Evolutionary conservation across 192 early-diverging fungal genomes (phyloP), one percentile per base, ranked within the genome.

Genomic region (Backusella sp.): DNA sequence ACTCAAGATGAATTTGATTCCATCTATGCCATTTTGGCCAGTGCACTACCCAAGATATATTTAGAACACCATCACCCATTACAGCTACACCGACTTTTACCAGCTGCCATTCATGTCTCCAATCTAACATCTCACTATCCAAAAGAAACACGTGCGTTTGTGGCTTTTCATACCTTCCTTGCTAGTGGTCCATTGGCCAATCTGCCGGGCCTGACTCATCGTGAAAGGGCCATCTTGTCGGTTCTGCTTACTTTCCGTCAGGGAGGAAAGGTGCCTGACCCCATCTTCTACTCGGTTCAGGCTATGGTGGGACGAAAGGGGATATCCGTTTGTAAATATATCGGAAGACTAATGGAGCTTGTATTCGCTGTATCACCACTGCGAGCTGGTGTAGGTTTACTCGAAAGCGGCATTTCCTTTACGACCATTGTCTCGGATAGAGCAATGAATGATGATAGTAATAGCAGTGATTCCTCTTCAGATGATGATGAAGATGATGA

Each of bases 101-200:
- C 88, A 0, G 70, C 78, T n/a, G 70, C 83, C 36, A 76, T 89
- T 9, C 21, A 82, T 65, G 80, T 89, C 35, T 72, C 86, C 69
- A 83, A 86, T 70, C 74, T 83, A n/a, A 83, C 79, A n/a, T 82
- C 84, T n/a, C 76, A 85, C 8, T 70, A 83, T 59, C 85, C 84
- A 17, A 87, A 87, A 41, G 88, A 89, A 75, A 79, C 88, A 26
- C 66, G 88, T 34, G 85, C 88, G 4, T 79, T 84, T 26, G 75
- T 79, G 1, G 83, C 85, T 21, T 86, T 85, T 73, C 81, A 86
- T 52, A 78, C 86, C 42, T 79, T 84, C 44, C 72, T 89, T 5
- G 79, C 86, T 0, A 85, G 86, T 28, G 88, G 86, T 4, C 77
- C 84, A 0, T 79, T 87, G 5, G 79, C 81, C n/a, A 86, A 87